A percentile compares a stretch with the other conserved stretches of the same genome.
These are phyloP conservation scores for Chlorella variabilis DNA, from an alignment of 163 green algal genomes.

Conservation along the genomic window DNA sequence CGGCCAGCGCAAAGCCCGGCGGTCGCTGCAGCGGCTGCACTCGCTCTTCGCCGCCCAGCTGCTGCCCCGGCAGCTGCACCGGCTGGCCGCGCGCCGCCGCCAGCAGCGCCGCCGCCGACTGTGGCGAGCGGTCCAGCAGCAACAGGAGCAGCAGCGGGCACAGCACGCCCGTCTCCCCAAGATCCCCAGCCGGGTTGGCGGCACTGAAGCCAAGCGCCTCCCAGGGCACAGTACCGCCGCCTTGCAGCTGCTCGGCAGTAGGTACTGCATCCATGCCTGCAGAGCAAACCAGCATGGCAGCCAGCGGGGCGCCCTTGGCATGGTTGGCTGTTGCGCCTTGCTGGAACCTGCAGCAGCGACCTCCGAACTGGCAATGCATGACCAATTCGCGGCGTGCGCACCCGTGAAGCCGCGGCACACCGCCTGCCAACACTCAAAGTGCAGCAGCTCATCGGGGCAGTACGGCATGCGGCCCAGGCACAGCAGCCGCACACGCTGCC, in stretches of 20 bases:
- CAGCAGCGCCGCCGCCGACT: slow-evolving; percentile 14
- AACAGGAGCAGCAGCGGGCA: slow-evolving; percentile 71
- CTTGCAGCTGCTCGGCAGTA: not conserved
- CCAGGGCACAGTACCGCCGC: slow-evolving; percentile 57
- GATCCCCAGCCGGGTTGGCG: slow-evolving; percentile 74
- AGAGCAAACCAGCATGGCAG: too few relatives aligned
- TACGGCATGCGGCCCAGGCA: slow-evolving; percentile 32
- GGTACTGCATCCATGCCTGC: slow-evolving; percentile 7
- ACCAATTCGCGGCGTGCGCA: slow-evolving; percentile 38
- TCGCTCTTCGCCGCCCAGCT: not conserved
- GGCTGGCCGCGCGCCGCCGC: not conserved
- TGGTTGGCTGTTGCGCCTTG: too few relatives aligned
- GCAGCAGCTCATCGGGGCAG: slow-evolving; percentile 10
- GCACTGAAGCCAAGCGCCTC: slow-evolving; percentile 73
- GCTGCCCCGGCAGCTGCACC: not conserved
- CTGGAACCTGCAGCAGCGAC: too few relatives aligned
- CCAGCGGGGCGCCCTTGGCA: too few relatives aligned
- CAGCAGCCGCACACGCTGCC: slow-evolving; percentile 27
- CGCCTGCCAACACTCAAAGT: slow-evolving; percentile 10
- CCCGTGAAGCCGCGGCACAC: slow-evolving; percentile 26
- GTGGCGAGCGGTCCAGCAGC: slow-evolving; percentile 40
- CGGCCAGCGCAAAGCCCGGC: not conserved
- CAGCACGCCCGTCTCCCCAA: slow-evolving; percentile 70
- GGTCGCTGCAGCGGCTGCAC: too few relatives aligned
- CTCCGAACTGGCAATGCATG: too few relatives aligned